Base-by-base conservation (phyloP, 352 stramenopile species). In the Paralagenidium karlingii region DNA sequence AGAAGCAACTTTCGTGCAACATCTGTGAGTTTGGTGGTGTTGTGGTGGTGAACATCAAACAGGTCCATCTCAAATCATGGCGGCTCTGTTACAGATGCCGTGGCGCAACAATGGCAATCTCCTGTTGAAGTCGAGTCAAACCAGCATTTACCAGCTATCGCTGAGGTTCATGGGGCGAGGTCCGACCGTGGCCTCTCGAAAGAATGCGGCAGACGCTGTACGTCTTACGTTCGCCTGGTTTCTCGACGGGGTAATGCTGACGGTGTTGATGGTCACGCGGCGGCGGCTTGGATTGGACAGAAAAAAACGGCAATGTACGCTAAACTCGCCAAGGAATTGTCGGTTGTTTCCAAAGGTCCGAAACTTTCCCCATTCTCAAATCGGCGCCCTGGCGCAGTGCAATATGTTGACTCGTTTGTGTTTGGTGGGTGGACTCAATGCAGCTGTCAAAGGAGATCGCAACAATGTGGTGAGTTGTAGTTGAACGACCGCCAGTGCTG, bases 151-250 rank as follows among this genome's bases (percentile, higher is more conserved):
- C 53, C 40, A 37, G 15, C 63, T 75, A 40, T 66, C 45, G 27
- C 60, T 73, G 47, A 68, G 75, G 22, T 69, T 58, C 51, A 88
- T 88, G 75, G 75, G 75, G 2, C 70, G 75, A n/a, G 70, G 68
- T 0, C 75, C 75, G 15, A 88, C 75, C n/a, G 82, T 88, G 27
- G 66, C 83, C 41, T 70, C 70, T 53, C 68, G 62, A 45, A 88
- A 88, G 55, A 88, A 82, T 53, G 68, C 70, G 12, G 82, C 68
- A 11, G 70, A 88, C 21, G 75, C 67, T 38, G 75, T 88, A 42
- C 28, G 9, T 25, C 9, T 13, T 22, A 10, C 13, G 18, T 45
- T 13, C 38, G 9, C 12, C 41, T 47, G 10, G 8, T 38, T 3
- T 27, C n/a, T 41, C 2, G 16, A 46, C 15, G 8, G 28, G 20